phyloP scores from a whole-genome alignment of 2,329 filamentous ascomycete species.

The Ceratocystis cubensis region DNA sequence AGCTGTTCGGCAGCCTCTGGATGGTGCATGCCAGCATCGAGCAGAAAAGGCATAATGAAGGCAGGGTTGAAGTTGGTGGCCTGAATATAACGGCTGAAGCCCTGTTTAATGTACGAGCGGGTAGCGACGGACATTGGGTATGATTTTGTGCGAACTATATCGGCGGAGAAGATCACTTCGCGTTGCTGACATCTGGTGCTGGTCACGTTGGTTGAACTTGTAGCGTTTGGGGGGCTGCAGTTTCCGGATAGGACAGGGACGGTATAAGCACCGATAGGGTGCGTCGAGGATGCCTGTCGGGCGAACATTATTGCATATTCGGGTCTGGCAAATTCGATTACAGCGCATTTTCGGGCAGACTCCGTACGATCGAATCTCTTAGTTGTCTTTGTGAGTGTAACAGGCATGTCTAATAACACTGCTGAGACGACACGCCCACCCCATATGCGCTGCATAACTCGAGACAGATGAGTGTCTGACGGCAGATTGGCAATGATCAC shows the following conservation, averaged over 20 bases:
- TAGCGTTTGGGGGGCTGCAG: neutral
- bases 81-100: conserved; percentile 15
- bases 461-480: conserved; percentile 4
- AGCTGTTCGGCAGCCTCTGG: neutral
- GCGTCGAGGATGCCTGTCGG: neutral
- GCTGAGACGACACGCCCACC: conserved; percentile 18
- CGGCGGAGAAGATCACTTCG: neutral
- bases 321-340: conserved; percentile 18
- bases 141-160: neutral
- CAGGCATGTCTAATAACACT: neutral
- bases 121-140: conserved; percentile 17
- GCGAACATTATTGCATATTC: conserved; percentile 8
- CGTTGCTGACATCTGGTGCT: neutral
- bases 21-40: neutral
- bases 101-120: conserved; percentile 17
- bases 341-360: neutral
- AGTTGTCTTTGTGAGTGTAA: neutral
- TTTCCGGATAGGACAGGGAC: neutral
- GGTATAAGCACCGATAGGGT: conserved; percentile 6
- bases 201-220: too few relatives aligned
- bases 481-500: conserved; percentile 25
- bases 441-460: conserved; percentile 15
- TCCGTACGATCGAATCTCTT: neutral
- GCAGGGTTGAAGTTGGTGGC: conserved; percentile 12
- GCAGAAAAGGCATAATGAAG: conserved; percentile 13